A percentile compares a stretch with the other conserved stretches of the same genome.
These are phyloP conservation scores for Mycena venus DNA, from an alignment of 768 basidiomycete species.

Conservation along the genomic window DNA sequence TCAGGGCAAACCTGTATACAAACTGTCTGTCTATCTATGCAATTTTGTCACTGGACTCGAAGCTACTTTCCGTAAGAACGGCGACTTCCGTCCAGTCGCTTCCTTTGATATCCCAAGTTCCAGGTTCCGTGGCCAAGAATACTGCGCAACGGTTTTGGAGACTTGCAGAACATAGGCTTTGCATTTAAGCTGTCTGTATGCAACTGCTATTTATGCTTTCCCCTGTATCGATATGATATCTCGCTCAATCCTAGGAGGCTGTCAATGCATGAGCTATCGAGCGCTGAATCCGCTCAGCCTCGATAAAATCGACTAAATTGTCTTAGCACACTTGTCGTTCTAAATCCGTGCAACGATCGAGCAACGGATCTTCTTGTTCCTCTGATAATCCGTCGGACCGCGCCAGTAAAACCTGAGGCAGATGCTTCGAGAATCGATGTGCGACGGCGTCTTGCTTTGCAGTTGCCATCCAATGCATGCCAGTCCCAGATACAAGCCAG, in stretches of 20 bases:
- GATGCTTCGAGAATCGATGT: too few relatives aligned
- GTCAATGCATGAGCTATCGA: too few relatives aligned
- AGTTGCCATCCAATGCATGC: too few relatives aligned
- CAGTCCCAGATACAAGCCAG: too few relatives aligned
- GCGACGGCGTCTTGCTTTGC: too few relatives aligned
- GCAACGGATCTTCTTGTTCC: neutral
- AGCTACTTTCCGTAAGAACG: neutral
- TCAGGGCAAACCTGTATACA: neutral
- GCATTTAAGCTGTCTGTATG: neutral
- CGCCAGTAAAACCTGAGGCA: too few relatives aligned
- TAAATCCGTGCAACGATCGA: neutral
- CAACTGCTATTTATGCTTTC: conserved; percentile 13
- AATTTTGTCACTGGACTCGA: neutral
- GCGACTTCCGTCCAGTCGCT: neutral
- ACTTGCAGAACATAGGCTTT: neutral
- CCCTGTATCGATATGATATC: conserved; percentile 15
- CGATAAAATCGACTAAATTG: too few relatives aligned
- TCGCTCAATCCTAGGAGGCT: neutral
- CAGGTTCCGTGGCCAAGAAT: conserved; percentile 17
- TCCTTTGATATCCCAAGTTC: neutral
- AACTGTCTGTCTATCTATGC: neutral
- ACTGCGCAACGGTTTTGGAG: too few relatives aligned
- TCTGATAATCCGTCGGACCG: neutral
- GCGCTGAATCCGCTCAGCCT: too few relatives aligned
- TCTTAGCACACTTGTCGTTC: too few relatives aligned